Evolutionary conservation across 805 yeast species (phyloP).

Genomic region (Starmera caribaea): DNA sequence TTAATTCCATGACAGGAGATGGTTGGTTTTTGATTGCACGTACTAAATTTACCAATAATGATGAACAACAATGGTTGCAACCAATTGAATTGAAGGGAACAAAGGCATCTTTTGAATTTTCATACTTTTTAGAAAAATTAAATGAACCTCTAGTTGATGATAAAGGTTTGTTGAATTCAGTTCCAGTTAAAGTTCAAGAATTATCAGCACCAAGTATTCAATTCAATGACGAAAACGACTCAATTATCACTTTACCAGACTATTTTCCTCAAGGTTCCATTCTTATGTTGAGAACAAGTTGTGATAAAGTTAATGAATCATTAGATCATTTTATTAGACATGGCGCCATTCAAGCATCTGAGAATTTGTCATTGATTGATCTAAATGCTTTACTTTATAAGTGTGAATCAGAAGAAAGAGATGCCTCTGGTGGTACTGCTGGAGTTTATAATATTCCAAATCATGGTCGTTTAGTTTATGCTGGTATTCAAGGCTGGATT

Average conservation of each 20-base stretch:
- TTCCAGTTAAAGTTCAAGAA: conserved; percentile 53
- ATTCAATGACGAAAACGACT: conserved; percentile 23
- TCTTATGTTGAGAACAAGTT: conserved; percentile 66
- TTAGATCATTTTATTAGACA: conserved; percentile 59
- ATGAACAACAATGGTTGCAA: conserved; percentile 40
- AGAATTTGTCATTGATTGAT: conserved; percentile 50
- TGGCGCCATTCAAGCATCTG: conserved; percentile 72
- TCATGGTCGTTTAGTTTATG: conserved; percentile 66
- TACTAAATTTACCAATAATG: conserved; percentile 48
- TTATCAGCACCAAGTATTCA: conserved; percentile 41
- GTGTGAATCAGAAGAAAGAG: conserved; percentile 84
- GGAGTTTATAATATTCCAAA: conserved; percentile 73
- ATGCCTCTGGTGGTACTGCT: conserved; percentile 56
- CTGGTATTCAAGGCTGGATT: conserved; percentile 93
- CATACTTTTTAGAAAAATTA: conserved; percentile 41
- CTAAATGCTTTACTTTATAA: conserved; percentile 67
- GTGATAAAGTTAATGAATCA: conserved; percentile 52
- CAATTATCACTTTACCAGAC: conserved; percentile 49
- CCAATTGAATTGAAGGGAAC: conserved; percentile 57
- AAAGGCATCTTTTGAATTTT: conserved; percentile 43
- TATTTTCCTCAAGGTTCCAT: conserved; percentile 86
- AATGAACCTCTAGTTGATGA: conserved; percentile 35
- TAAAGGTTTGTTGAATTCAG: conserved; percentile 41
- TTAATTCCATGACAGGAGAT: conserved; percentile 71
- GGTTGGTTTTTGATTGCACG: conserved; percentile 89